phyloP scores from a whole-genome alignment of 805 yeast genomes.

The Starmerella kuoi region DNA sequence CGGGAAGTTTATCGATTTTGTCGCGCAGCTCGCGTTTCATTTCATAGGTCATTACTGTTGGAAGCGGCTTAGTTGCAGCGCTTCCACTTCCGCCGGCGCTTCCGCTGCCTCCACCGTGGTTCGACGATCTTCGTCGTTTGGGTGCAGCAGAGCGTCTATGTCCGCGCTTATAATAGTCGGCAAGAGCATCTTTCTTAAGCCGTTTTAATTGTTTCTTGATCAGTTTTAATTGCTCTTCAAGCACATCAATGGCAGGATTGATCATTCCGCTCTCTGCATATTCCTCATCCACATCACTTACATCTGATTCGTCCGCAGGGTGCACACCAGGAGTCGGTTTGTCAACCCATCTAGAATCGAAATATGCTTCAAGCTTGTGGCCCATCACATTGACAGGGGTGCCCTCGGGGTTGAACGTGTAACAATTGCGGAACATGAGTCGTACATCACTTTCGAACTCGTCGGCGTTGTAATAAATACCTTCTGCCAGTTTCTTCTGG shows the following conservation, averaged over 20 bases:
- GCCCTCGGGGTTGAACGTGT: constrained; percentile 90
- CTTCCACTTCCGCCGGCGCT: not conserved
- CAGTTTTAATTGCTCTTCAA: constrained; percentile 74
- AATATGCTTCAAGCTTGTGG: constrained; percentile 72
- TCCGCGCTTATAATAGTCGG: constrained; percentile 18
- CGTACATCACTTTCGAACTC: constrained; percentile 76
- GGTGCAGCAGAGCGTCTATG: constrained; percentile 12
- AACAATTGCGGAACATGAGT: constrained; percentile 79
- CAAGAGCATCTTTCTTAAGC: constrained; percentile 40
- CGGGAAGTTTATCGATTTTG: constrained; percentile 59
- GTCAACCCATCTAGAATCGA: constrained; percentile 79
- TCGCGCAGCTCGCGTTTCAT: constrained; percentile 93
- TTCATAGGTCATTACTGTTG: constrained; percentile 60
- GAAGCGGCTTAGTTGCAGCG: constrained; percentile 6
- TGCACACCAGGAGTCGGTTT: constrained; percentile 60
- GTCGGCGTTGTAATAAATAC: constrained; percentile 78
- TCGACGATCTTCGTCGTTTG: constrained; percentile 7
- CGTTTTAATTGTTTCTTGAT: constrained; percentile 76
- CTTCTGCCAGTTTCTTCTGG: constrained; percentile 65
- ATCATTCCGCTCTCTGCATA: constrained; percentile 45
- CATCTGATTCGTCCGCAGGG: constrained; percentile 32
- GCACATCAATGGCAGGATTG: constrained; percentile 78
- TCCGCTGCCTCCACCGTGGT: constrained; percentile 6
- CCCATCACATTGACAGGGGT: constrained; percentile 95
- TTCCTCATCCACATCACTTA: constrained; percentile 33